A percentile compares a stretch with the other conserved stretches of the same genome.
phyloP scores from a whole-genome alignment of 495 filamentous ascomycete genomes.

The Cladorrhinum samala region DNA sequence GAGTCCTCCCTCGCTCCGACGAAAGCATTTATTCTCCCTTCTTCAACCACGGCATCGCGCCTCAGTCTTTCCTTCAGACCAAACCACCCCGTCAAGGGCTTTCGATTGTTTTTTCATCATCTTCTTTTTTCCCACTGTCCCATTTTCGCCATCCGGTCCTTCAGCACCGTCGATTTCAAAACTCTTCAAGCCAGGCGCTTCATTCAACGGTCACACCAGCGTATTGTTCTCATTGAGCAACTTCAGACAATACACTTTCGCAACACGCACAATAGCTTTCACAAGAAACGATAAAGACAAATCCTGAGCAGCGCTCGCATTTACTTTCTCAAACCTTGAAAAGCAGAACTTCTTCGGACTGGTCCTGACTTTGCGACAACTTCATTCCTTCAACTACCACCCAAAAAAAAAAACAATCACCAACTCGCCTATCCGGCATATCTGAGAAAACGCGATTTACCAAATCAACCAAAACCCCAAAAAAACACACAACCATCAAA shows the following conservation, averaged over 20 bases:
- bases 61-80: constrained; percentile 18
- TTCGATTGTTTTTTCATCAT: constrained; percentile 11
- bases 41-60: constrained; percentile 16
- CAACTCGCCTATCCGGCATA: constrained; percentile 13
- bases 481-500: constrained; percentile 13
- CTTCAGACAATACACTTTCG: neutral
- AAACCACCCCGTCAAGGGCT: constrained; percentile 7
- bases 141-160: constrained; percentile 4
- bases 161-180: neutral
- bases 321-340: neutral
- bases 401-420: neutral
- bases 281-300: constrained; percentile 1
- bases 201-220: constrained; percentile 7
- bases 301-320: constrained; percentile 21
- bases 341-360: constrained; percentile 1
- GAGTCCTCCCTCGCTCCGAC: constrained; percentile 9
- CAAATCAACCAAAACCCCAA: neutral
- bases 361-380: constrained; percentile 7
- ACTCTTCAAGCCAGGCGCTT: constrained; percentile 19
- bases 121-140: constrained; percentile 9
- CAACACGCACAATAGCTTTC: constrained; percentile 13
- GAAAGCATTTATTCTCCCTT: constrained; percentile 10
- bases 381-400: constrained; percentile 6
- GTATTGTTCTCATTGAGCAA: constrained; percentile 6
- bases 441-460: constrained; percentile 9